Base-by-base conservation (phyloP, 257 asterid species). In the Lycium barbarum region DNA sequence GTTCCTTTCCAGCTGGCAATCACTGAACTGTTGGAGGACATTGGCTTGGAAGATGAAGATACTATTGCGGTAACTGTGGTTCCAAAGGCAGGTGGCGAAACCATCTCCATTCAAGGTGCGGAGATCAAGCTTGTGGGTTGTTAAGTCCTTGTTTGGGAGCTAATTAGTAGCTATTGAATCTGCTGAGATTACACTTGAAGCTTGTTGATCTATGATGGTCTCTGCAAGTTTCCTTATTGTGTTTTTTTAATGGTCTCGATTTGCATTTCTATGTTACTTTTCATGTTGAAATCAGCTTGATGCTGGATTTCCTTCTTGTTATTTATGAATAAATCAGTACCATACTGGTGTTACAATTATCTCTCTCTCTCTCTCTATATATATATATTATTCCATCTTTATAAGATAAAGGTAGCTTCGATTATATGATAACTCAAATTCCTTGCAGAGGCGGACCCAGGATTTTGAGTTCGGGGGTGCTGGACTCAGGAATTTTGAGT, bases 221-320 rank as follows among this genome's bases (percentile, higher is more conserved):
- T 36, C 49, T 67, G 6, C 3, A 2, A 0, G 8, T 36, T 14
- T 17, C 43, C 12, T 14, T 36, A 2, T 57, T 78, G 38, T 17
- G 82, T 58, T 54, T 65, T 83, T 68, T 43, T 15, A 36, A 84
- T 84, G 88, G 90, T 1, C 53, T 74, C 80, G 5, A 83, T 79
- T 4, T 86, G 57, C 1, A 66, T 4, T 10, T 45, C 8, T n/a
- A 5, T 66, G 71, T 66, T 66, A 4, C 7, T 3, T 66, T 36
- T 15, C 51, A 68, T 36, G 51, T 35, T 35, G 74, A 67, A 67
- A 67, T 63, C 66, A 35, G 53, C 47, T 79, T 20, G 40, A 36
- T 1, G 20, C 45, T 35, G 35, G 55, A 53, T 73, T 4, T 26
- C 58, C 6, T 22, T 57, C 0, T 33, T 79, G 71, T 65, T 53